Conservation (phyloP, 164 flowering plant species). For the Liriodendron chinense region DNA sequence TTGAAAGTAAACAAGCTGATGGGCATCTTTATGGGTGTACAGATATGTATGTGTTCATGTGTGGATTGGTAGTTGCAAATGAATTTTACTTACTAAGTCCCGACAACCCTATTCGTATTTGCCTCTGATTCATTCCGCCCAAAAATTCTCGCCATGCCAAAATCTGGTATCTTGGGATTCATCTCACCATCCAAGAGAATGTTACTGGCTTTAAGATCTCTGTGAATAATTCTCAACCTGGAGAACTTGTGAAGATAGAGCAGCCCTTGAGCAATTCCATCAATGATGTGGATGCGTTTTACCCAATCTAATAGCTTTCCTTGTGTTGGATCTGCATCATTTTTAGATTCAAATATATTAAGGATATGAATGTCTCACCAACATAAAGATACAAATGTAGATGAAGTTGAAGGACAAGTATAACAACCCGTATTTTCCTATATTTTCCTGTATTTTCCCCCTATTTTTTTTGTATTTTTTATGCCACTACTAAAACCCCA, state of each 20-base stretch:
- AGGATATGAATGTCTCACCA: too few species aligned
- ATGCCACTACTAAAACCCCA: too few species aligned
- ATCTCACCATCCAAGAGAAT: constrained; percentile 33
- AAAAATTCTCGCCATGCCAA: constrained; percentile 39
- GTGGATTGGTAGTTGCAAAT: too few species aligned
- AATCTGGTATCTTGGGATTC: constrained; percentile 54
- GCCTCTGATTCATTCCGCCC: constrained; percentile 18
- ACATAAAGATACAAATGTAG: too few species aligned
- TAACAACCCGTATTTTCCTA: too few species aligned
- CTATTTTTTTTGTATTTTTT: too few species aligned
- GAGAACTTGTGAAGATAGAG: constrained; percentile 50
- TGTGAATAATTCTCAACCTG: constrained; percentile 33
- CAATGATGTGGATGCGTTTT: constrained; percentile 30
- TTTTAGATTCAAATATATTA: too few species aligned
- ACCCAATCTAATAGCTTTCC: constrained; percentile 24
- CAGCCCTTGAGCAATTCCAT: constrained; percentile 37
- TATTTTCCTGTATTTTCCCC: too few species aligned
- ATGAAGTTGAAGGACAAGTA: too few species aligned
- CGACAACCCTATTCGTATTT: constrained; percentile 27
- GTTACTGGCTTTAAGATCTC: constrained; percentile 51
- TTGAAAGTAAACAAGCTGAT: too few species aligned
- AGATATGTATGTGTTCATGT: too few species aligned
- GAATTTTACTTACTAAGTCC: constrained; percentile 27
- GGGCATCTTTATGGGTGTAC: too few species aligned
- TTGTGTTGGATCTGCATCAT: not conserved